A percentile compares a stretch with the other conserved stretches of the same genome.
phyloP scores from a whole-genome alignment of 2,329 filamentous ascomycete genomes.

The Aspergillus brasiliensis region DNA sequence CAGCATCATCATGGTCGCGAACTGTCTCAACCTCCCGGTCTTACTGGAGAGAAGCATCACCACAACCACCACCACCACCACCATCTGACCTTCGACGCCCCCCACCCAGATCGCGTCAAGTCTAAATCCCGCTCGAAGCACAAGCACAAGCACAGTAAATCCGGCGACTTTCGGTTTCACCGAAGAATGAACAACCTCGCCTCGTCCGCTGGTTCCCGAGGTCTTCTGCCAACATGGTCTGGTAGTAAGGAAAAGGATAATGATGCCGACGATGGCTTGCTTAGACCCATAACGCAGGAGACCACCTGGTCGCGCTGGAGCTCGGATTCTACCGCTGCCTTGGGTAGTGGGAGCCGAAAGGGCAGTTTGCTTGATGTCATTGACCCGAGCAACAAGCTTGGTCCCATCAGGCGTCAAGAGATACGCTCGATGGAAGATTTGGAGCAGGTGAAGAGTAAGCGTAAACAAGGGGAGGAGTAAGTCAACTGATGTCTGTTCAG shows the following conservation, averaged over 20 bases:
- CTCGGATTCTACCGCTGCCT: conserved; percentile 33
- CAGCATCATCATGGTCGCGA: conserved; percentile 13
- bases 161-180: conserved; percentile 33
- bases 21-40: background rate
- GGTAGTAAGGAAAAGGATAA: conserved; percentile 33
- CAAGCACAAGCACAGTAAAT: conserved; percentile 34
- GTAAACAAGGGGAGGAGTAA: conserved; percentile 77
- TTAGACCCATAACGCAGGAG: conserved; percentile 34
- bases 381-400: conserved; percentile 29
- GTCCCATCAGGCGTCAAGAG: conserved; percentile 32
- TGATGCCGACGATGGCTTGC: conserved; percentile 32
- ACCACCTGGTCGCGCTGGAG: conserved; percentile 36
- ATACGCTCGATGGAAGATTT: conserved; percentile 39
- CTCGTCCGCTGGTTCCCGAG: conserved; percentile 33
- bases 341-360: conserved; percentile 29
- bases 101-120: conserved; percentile 14
- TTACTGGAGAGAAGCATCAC: conserved; percentile 17
- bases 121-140: conserved; percentile 17
- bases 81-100: conserved; percentile 22
- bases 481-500: conserved; percentile 44
- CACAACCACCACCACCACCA: conserved; percentile 22
- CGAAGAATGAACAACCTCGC: conserved; percentile 37
- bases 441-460: conserved; percentile 55
- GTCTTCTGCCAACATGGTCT: conserved; percentile 35
- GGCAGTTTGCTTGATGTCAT: conserved; percentile 31